These are phyloP conservation scores for Aspergillus pseudoterreus DNA, from an alignment of 2,329 filamentous ascomycete species.

Conservation along the genomic window DNA sequence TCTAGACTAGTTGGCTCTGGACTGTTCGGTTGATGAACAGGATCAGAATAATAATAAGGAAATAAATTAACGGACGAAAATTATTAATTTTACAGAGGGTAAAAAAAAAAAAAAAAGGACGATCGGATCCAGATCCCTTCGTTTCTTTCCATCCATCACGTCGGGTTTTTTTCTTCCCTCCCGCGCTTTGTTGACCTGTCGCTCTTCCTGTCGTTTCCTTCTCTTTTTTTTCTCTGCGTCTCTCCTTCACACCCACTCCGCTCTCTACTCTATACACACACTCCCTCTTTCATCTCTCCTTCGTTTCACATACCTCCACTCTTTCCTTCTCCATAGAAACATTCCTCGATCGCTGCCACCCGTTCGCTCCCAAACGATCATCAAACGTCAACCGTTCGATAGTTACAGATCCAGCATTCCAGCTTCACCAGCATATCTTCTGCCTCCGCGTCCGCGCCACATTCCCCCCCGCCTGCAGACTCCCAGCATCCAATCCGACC, in stretches of 20 bases:
- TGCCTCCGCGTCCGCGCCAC: slow-evolving; percentile 13
- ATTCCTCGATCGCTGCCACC: slow-evolving; percentile 5
- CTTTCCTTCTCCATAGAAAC: background rate
- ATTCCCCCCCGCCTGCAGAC: slow-evolving; percentile 14
- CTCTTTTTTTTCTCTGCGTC: background rate
- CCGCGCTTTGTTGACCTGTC: slow-evolving; percentile 1
- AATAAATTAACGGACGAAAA: slow-evolving; percentile 1
- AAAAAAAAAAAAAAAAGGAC: slow-evolving; percentile 10
- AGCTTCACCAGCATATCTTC: background rate
- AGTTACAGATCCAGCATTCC: background rate
- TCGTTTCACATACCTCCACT: background rate
- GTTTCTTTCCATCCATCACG: slow-evolving; percentile 5
- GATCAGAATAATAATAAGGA: background rate
- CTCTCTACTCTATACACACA: background rate
- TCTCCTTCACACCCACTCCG: background rate
- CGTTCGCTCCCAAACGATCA: background rate
- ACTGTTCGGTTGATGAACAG: slow-evolving; percentile 7
- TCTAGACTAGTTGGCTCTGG: slow-evolving; percentile 6
- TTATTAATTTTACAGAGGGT: background rate
- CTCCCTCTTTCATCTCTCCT: background rate
- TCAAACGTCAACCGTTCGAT: slow-evolving; percentile 2
- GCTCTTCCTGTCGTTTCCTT: background rate
- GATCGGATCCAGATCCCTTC: slow-evolving; percentile 16
- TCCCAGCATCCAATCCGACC: slow-evolving; percentile 10
- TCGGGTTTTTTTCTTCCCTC: slow-evolving; percentile 8